These are phyloP conservation scores for Amaranthus hypochondriacus DNA, from an alignment of 148 eudicot genomes.

Conservation along the genomic window DNA sequence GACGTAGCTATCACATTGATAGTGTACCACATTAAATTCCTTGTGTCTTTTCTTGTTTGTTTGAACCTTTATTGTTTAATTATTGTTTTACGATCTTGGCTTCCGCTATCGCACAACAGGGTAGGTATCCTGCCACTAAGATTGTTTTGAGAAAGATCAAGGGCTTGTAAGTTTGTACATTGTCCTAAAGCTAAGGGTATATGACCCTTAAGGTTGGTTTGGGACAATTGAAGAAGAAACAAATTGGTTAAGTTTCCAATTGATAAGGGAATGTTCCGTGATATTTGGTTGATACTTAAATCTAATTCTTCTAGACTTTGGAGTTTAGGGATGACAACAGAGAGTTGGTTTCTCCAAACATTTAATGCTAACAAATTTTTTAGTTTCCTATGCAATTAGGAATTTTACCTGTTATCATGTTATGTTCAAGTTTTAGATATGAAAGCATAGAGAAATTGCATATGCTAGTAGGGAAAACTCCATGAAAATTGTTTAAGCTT, in stretches of 20 bases:
- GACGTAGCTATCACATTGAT: no score
- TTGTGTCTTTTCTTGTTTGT: no score
- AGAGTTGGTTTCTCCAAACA: constrained; percentile 10
- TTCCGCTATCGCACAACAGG: background rate
- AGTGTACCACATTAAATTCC: no score
- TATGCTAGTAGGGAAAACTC: background rate
- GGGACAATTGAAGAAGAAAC: constrained; percentile 1
- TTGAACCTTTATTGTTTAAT: no score
- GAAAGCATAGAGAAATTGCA: background rate
- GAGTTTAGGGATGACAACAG: constrained; percentile 26
- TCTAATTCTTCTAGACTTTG: background rate
- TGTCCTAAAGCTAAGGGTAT: constrained; percentile 33
- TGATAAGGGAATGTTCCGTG: constrained; percentile 30
- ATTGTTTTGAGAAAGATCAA: constrained; percentile 23
- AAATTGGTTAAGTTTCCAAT: constrained; percentile 30
- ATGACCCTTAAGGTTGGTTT: constrained; percentile 22
- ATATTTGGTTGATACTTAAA: constrained; percentile 14
- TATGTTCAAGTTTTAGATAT: background rate
- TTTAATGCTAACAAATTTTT: constrained; percentile 2
- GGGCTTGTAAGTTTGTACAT: constrained; percentile 18
- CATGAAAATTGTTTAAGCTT: background rate
- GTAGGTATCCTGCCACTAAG: constrained; percentile 25
- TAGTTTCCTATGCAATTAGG: constrained; percentile 22
- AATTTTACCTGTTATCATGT: constrained; percentile 13
- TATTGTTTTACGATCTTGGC: no score